Evolutionary conservation across 2,329 filamentous ascomycete genomes (phyloP).

Genomic region (Cercospora beticola): DNA sequence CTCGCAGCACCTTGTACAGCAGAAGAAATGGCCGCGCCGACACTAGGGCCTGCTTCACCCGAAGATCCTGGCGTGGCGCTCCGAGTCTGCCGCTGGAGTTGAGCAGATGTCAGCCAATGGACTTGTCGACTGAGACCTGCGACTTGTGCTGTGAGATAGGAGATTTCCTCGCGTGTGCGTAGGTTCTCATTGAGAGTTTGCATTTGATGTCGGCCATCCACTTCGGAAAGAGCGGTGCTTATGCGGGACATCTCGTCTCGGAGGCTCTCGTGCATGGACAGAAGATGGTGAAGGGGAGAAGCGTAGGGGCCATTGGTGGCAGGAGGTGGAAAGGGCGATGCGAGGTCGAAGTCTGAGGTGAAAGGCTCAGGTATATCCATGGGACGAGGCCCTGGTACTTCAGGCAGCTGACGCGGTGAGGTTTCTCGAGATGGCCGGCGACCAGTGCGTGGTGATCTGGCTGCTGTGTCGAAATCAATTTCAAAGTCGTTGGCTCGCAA

Average conservation of each 20-base stretch:
- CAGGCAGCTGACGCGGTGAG: constrained; percentile 19
- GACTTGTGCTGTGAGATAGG: constrained; percentile 60
- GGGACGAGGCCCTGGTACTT: constrained; percentile 23
- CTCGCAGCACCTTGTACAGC: constrained; percentile 35
- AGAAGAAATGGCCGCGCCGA: constrained; percentile 32
- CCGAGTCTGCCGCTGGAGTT: constrained; percentile 47
- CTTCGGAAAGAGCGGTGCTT: constrained; percentile 55
- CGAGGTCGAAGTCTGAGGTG: constrained; percentile 32
- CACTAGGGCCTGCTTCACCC: constrained; percentile 24
- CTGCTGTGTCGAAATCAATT: not conserved
- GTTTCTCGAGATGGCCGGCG: not conserved
- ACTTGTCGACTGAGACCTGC: constrained; percentile 60
- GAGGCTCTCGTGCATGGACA: constrained; percentile 61
- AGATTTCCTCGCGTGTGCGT: constrained; percentile 61
- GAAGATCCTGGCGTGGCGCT: constrained; percentile 21
- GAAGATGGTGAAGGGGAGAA: constrained; percentile 56
- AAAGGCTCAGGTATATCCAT: constrained; percentile 28
- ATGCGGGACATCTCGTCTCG: constrained; percentile 60
- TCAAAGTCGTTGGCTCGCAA: constrained; percentile 4
- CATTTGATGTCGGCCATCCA: constrained; percentile 62
- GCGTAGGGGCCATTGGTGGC: constrained; percentile 42
- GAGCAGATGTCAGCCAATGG: constrained; percentile 61
- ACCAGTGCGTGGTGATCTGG: not conserved
- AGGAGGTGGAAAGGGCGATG: constrained; percentile 30
- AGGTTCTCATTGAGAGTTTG: constrained; percentile 63